A percentile compares a stretch with the other conserved stretches of the same genome.
Conservation (phyloP, 345 rosid genomes). For the Euclidium syriacum region DNA sequence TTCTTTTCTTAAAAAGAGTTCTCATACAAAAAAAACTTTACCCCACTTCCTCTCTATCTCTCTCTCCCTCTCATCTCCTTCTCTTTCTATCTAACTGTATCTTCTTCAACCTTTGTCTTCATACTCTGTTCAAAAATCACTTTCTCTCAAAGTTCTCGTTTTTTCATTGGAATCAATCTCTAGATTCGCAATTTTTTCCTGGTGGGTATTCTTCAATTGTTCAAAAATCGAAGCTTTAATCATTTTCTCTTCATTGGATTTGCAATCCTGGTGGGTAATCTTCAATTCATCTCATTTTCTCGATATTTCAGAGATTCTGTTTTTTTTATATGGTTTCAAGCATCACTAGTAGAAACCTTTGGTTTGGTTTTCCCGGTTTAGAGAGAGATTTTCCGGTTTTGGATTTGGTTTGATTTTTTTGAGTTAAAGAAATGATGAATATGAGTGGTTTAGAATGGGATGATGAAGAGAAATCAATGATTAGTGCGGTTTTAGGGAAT, state of each 20-base stretch:
- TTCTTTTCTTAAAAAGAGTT: conserved; percentile 16
- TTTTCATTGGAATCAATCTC: background rate
- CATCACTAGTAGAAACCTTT: conserved; percentile 14
- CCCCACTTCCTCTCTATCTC: background rate
- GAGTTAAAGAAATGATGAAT: conserved; percentile 54
- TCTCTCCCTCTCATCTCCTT: conserved; percentile 1
- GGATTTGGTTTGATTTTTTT: background rate
- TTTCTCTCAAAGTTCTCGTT: background rate
- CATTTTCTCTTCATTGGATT: background rate
- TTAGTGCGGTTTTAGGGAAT: conserved; percentile 69
- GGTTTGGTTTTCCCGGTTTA: background rate
- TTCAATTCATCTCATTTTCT: background rate
- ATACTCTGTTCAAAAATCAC: background rate
- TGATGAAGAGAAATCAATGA: conserved; percentile 68
- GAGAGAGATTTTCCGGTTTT: background rate
- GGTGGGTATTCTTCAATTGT: conserved; percentile 4
- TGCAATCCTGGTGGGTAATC: background rate
- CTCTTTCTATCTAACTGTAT: conserved; percentile 15
- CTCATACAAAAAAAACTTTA: conserved; percentile 9
- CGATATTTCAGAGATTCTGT: background rate
- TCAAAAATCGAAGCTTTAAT: no score
- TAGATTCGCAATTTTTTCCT: background rate
- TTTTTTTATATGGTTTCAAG: conserved; percentile 25
- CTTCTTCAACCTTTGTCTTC: conserved; percentile 14
- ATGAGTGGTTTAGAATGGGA: conserved; percentile 60